A percentile compares a stretch with the other conserved stretches of the same genome.
Evolutionary conservation across 2,329 filamentous ascomycete species (phyloP).

Genomic region (Neodidymelliopsis sp.): DNA sequence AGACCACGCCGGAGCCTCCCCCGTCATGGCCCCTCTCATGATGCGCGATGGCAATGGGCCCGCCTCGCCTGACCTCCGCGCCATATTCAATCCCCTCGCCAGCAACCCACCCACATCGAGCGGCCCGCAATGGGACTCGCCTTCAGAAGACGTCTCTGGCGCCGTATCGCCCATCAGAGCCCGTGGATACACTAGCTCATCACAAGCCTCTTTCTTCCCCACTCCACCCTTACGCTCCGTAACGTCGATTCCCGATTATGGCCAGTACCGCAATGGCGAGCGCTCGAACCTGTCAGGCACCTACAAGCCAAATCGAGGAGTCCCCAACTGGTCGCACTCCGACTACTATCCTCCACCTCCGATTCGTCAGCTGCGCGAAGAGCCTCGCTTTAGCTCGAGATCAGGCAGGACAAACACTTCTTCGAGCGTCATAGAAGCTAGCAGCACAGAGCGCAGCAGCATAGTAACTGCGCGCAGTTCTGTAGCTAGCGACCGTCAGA

Average conservation of each 20-base stretch:
- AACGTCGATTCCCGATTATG: slow-evolving; percentile 50
- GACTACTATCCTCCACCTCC: slow-evolving; percentile 39
- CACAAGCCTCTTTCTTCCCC: slow-evolving; percentile 33
- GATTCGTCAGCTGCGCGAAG: slow-evolving; percentile 45
- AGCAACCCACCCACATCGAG: slow-evolving; percentile 44
- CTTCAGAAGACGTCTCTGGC: slow-evolving; percentile 32
- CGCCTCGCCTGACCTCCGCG: slow-evolving; percentile 40
- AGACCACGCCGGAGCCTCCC: slow-evolving; percentile 33
- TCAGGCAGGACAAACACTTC: slow-evolving; percentile 65
- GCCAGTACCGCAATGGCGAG: slow-evolving; percentile 36
- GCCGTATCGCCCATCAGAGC: slow-evolving; percentile 26
- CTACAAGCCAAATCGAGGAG: slow-evolving; percentile 48
- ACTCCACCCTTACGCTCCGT: slow-evolving; percentile 42
- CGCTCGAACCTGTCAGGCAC: slow-evolving; percentile 43
- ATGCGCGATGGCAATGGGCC: slow-evolving; percentile 36
- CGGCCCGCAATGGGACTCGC: slow-evolving; percentile 34
- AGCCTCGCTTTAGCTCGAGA: slow-evolving; percentile 65
- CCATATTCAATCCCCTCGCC: slow-evolving; percentile 44
- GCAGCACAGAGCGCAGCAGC: slow-evolving; percentile 83
- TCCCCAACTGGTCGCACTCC: slow-evolving; percentile 46
- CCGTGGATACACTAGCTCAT: slow-evolving; percentile 46
- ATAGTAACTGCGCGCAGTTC: slow-evolving; percentile 81
- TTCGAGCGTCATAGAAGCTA: slow-evolving; percentile 64
- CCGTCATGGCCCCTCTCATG: slow-evolving; percentile 34
- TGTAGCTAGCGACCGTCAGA: slow-evolving; percentile 61